Evolutionary conservation across 2,329 filamentous ascomycete species (phyloP), one percentile per base, ranked within the genome.

Genomic region (Colletotrichum limetticola): DNA sequence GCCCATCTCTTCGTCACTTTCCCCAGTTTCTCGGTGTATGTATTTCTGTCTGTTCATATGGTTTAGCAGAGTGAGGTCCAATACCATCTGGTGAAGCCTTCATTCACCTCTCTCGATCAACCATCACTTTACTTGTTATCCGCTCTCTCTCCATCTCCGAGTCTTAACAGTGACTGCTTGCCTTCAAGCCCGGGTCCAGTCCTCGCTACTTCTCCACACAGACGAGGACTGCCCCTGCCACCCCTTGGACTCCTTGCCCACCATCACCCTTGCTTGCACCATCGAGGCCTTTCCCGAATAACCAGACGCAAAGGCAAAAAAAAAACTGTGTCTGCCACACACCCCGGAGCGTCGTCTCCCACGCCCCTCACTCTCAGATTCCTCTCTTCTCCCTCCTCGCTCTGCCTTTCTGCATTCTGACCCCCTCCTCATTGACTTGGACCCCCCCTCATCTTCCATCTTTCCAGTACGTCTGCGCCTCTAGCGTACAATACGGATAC

Each of bases 261-360:
- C 66, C 70, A 65, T 65, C 42, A 72, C 59, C 70, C 70, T 72
- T 72, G 66, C 70, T 69, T 72, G 65, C 69, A 68, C 52, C 58
- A 68, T 68, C 53, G 30, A 63, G 65, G 16, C 70, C 70, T 60
- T 72, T 56, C 70, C 70, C 66, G 66, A 72, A 69, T 14, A 63
- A 72, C 46, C 62, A 72, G 65, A 72, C 60, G 70, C 66, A 72
- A 61, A 72, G 66, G 70, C 70, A 65, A 59, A 72, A 62, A 52
- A 63, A 63, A 68, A 68, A 57, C 42, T 35, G 32, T 56, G 46
- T 70, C 55, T 70, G 66, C 16, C 53, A 61, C 46, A 66, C 59
- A n/a, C 70, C 55, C 60, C 66, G 42, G 59, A 70, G 59, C 55
- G 55, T 72, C 66, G 64, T 72, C 66, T 72, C 70, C 70, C 70